These are phyloP conservation scores for Meyerozyma athensensis DNA, from an alignment of 1,139 yeast species.

Conservation along the genomic window DNA sequence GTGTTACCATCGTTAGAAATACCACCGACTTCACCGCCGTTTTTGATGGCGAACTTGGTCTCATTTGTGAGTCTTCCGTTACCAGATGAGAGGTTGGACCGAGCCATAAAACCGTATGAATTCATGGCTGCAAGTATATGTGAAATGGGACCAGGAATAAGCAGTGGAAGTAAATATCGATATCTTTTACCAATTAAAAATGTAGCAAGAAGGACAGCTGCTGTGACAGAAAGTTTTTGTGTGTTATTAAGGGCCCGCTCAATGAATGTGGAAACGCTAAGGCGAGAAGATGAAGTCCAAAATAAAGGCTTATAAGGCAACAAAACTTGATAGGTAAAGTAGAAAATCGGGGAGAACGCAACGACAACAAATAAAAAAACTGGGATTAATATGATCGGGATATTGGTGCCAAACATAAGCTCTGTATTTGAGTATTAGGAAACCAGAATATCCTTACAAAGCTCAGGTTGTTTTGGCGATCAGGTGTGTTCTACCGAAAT, in stretches of 20 bases:
- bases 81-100: constrained; percentile 3
- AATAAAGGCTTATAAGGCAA: neutral
- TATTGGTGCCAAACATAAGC: neutral
- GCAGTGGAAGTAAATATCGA: constrained; percentile 2
- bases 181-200: constrained; percentile 2
- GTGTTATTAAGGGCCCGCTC: neutral
- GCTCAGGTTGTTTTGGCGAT: no score
- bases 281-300: neutral
- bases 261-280: neutral
- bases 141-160: neutral
- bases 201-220: constrained; percentile 4
- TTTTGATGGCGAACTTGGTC: constrained; percentile 36
- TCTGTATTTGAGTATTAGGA: no score
- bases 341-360: constrained; percentile 1
- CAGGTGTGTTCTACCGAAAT: no score
- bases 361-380: neutral
- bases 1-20: constrained; percentile 86
- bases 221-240: constrained; percentile 1
- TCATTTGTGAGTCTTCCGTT: constrained; percentile 14
- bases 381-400: neutral
- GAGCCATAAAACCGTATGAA: constrained; percentile 4
- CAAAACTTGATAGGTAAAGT: neutral
- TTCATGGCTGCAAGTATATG: constrained; percentile 4
- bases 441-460: no score
- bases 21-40: constrained; percentile 81